Evolutionary conservation across 192 early-diverging fungal species (phyloP).

Genomic region (Fimicolochytrium jonesii): DNA sequence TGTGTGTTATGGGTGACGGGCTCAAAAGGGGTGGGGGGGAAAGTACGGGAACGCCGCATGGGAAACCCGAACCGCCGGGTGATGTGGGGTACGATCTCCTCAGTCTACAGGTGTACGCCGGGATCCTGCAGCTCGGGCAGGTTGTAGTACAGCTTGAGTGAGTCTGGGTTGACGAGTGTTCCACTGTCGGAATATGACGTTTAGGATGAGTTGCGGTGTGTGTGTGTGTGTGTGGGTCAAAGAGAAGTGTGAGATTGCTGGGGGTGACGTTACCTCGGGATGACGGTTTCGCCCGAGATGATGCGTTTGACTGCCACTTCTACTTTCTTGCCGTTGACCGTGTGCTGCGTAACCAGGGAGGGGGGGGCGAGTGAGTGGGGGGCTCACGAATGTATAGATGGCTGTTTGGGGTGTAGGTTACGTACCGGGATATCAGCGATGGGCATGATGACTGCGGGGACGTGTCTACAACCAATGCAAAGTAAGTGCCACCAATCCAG

Average conservation of each 20-base stretch:
- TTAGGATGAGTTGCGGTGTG: no score
- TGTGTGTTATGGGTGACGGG: no score
- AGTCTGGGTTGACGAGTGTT: conserved; percentile 87
- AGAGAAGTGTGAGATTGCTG: no score
- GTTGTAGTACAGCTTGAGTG: conserved; percentile 73
- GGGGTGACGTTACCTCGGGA: conserved; percentile 53
- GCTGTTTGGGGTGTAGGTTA: not conserved
- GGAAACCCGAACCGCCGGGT: no score
- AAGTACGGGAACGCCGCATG: no score
- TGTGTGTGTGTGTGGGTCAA: no score
- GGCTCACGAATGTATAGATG: not conserved
- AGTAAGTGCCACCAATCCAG: not conserved
- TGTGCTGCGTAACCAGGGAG: conserved; percentile 65
- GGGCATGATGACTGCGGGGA: conserved; percentile 79
- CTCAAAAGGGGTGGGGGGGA: no score
- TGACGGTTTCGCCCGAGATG: conserved; percentile 72
- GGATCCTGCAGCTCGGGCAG: conserved; percentile 61
- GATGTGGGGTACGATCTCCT: no score
- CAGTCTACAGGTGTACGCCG: not conserved
- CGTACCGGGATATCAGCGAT: conserved; percentile 83
- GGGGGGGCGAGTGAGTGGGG: not conserved
- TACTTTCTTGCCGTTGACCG: conserved; percentile 95
- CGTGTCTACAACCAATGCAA: conserved; percentile 50
- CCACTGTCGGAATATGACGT: conserved; percentile 30
- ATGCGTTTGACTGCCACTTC: conserved; percentile 93